These are phyloP conservation scores for Phyllosticta citrichinensis DNA, from an alignment of 2,329 filamentous ascomycete species.

Conservation along the genomic window DNA sequence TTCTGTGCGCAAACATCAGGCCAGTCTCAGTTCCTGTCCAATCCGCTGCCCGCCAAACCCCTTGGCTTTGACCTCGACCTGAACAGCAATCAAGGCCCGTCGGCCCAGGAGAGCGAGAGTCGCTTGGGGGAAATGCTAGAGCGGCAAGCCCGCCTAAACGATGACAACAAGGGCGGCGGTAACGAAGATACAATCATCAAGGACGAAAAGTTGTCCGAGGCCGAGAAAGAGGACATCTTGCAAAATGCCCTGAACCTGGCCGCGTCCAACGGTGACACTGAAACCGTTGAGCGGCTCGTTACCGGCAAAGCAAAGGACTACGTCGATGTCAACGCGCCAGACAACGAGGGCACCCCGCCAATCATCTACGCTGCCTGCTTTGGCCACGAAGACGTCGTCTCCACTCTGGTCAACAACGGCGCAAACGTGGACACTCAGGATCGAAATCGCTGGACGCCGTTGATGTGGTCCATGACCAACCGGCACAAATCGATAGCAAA, in stretches of 20 bases:
- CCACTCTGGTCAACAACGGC: conserved; percentile 72
- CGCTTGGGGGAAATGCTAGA: conserved; percentile 93
- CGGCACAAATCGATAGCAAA: conserved; percentile 94
- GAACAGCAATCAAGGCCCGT: conserved; percentile 64
- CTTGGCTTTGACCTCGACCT: conserved; percentile 78
- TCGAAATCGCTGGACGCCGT: conserved; percentile 89
- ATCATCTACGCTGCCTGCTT: conserved; percentile 98
- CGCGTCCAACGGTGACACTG: conserved; percentile 87
- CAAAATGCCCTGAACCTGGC: conserved; percentile 91
- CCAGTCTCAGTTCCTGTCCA: conserved; percentile 89
- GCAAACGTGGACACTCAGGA: conserved; percentile 89
- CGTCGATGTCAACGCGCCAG: conserved; percentile 76
- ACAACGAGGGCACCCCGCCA: conserved; percentile 92
- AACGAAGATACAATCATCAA: conserved; percentile 71
- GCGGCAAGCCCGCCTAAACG: conserved; percentile 77
- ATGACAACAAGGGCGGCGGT: conserved; percentile 51
- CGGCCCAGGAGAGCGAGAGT: conserved; percentile 67
- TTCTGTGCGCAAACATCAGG: conserved; percentile 43
- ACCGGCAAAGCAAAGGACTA: conserved; percentile 62
- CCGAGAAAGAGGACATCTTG: conserved; percentile 69
- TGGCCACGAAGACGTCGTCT: conserved; percentile 83
- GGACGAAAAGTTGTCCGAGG: conserved; percentile 61
- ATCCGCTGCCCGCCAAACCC: conserved; percentile 73
- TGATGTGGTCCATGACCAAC: conserved; percentile 99
- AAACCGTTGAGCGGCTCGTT: conserved; percentile 67